Base-by-base conservation (phyloP, 75 land plant genomes). In the Picea glauca region DNA sequence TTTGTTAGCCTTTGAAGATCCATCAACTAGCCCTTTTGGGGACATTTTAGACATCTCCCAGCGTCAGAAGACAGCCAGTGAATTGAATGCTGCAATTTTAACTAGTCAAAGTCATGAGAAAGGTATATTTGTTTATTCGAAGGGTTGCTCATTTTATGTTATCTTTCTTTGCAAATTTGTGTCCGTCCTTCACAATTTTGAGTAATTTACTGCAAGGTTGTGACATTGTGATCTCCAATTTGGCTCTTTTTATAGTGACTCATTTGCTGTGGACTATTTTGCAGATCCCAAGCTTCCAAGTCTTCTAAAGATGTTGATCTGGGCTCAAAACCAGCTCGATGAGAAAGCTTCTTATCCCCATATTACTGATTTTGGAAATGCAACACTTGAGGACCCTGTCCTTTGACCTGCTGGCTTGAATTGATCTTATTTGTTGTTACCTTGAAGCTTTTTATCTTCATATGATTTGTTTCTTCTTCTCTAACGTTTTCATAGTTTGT, bases 271-370 rank as follows among this genome's bases (percentile, higher is more conserved):
- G 74, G 74, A 1, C 5, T 2, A 35, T 43, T n/a, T 70, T 70
- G 54, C 74, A 85, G 98, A 96, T 81, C 98, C 98, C 61, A 96
- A 94, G 86, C 88, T 96, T 35, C 98, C 97, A 72, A 91, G 94
- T 79, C 83, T 96, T 78, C 60, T 94, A 68, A 94, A 94, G 83
- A 94, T 92, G 96, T 66, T 94, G 77, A 81, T 92, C 23, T 94
- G 96, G 94, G 92, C 90, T 13, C 96, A 94, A 77, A 92, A 88
- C 75, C 91, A 90, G 89, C 91, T 94, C 18, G 96, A 94, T 81
- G 96, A 94, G 77, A 92, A 90, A 75, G 92, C 89, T 40, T 85
- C 87, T 18, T 94, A 92, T 87, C 96, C 94, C 54, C 90, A 87
- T 31, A 94, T 94, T 76, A 90, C 84, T 78, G 88, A 94, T 74